Base-by-base conservation (phyloP, 495 filamentous ascomycete genomes). In the Penicillium simplicissimum region DNA sequence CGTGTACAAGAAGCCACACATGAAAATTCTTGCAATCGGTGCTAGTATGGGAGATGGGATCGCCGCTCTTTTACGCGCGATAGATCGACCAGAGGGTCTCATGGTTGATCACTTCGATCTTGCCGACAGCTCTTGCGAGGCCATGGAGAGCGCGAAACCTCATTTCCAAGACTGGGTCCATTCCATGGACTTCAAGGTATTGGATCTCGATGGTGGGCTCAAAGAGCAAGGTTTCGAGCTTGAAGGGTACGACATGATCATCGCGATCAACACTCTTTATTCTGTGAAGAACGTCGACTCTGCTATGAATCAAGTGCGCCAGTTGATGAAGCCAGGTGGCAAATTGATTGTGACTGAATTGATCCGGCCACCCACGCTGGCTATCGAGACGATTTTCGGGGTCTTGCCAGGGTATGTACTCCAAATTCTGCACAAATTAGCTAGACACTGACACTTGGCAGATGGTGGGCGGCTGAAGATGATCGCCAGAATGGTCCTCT, bases 21-120 rank as follows among this genome's bases (percentile, higher is more conserved):
- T 52, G 25, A 52, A 8, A 19, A 34, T 52, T n/a, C 28, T 52
- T 19, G 23, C 31, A 3, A n/a, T 52, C 17, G 48, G 48, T 4
- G 48, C 48, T 19, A 14, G 28, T 34, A 34, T 52, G 7, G 28
- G 34, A 52, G 25, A 52, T 8, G 23, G 48, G 1, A 52, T 34
- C 7, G 48, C 14, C 21, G 9, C 48, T n/a, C 48, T 52, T n/a
- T 34, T 52, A 28, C 48, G 48, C 14, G 48, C 48, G n/a, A 52
- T 52, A 1, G 48, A 52, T 34, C 14, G 48, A 17, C 48, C 48
- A 34, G 48, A 52, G n/a, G 48, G 48, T n/a, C 48, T 52, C 14
- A 52, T 52, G 48, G 48, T 52, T 34, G 28, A 52, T 17, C 48
- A 34, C 14, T 52, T 52, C 31, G 13, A 52, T 23, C 25, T 52